Evolutionary conservation across 2,329 filamentous ascomycete species (phyloP).

Genomic region (Fusarium oligoseptatum): DNA sequence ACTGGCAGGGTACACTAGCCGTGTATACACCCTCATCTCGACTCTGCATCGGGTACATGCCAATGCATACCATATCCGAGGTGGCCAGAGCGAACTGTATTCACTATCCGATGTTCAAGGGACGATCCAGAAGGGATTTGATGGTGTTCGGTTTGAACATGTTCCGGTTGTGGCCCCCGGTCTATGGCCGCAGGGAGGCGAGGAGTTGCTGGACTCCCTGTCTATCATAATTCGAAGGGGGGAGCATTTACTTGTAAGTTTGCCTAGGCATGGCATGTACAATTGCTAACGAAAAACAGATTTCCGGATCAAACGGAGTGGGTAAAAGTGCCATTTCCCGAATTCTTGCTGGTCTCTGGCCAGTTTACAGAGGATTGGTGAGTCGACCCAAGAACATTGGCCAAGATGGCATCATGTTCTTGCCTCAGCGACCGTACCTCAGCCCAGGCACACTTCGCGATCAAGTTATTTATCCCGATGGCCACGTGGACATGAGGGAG

Average conservation of each 20-base stretch:
- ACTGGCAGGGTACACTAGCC: conserved; percentile 93
- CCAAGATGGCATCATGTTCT: conserved; percentile 96
- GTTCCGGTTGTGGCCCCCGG: conserved; percentile 92
- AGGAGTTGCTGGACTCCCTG: conserved; percentile 89
- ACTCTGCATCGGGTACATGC: conserved; percentile 95
- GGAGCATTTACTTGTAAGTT: conserved; percentile 82
- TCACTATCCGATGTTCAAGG: conserved; percentile 93
- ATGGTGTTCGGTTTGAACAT: conserved; percentile 92
- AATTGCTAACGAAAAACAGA: conserved; percentile 57
- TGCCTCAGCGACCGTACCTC: conserved; percentile 93
- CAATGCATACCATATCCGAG: conserved; percentile 81
- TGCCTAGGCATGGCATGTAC: background rate
- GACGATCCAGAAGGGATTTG: conserved; percentile 93
- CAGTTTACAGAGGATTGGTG: conserved; percentile 92
- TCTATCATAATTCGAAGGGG: conserved; percentile 91
- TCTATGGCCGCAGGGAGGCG: conserved; percentile 89
- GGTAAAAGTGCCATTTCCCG: conserved; percentile 92
- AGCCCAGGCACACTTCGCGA: conserved; percentile 93
- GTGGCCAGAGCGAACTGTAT: conserved; percentile 81
- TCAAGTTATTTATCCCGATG: conserved; percentile 98
- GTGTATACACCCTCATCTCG: conserved; percentile 95
- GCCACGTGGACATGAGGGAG: conserved; percentile 91
- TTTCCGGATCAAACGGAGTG: conserved; percentile 94
- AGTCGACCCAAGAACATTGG: conserved; percentile 85
- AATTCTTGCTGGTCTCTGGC: conserved; percentile 93